phyloP scores from a whole-genome alignment of 1,284 basidiomycete genomes.

The Grifola frondosa region DNA sequence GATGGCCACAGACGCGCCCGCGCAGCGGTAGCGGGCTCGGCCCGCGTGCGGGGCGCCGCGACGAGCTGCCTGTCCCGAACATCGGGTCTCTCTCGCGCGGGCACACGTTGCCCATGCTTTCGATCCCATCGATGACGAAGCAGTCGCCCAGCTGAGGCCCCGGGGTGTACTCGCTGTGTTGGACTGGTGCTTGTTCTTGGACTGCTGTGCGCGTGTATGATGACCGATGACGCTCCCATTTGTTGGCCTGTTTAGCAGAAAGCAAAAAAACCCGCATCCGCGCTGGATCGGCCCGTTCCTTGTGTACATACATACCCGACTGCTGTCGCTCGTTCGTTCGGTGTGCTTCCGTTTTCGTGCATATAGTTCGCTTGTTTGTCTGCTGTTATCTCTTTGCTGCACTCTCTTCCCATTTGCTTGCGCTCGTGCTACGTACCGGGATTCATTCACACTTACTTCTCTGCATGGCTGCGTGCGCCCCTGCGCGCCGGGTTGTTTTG shows the following conservation, averaged over 20 bases:
- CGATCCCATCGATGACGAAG: conserved; percentile 26
- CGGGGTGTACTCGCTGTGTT: neutral
- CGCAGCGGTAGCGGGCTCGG: conserved; percentile 39
- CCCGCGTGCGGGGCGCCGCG: conserved; percentile 19
- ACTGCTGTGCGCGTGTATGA: neutral
- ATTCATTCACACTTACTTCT: neutral
- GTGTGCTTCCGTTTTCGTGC: conserved; percentile 1
- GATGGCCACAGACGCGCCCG: conserved; percentile 36
- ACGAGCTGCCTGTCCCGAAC: conserved; percentile 28
- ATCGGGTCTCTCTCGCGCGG: conserved; percentile 26
- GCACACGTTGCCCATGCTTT: conserved; percentile 27
- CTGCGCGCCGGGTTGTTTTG: neutral
- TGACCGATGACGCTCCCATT: neutral
- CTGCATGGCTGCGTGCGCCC: neutral
- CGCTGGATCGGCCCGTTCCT: neutral
- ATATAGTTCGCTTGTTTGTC: neutral
- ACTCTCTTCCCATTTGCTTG: neutral
- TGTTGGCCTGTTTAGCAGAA: conserved; percentile 1
- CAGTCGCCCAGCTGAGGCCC: conserved; percentile 16
- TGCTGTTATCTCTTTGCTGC: neutral
- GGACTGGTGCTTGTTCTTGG: neutral
- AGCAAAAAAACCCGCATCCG: neutral
- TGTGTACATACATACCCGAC: conserved; percentile 2
- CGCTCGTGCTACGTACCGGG: neutral
- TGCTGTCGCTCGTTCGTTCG: conserved; percentile 3